A percentile compares a stretch with the other conserved stretches of the same genome.
Evolutionary conservation across 2,329 filamentous ascomycete genomes (phyloP).

Genomic region (Pezicula carpinea): DNA sequence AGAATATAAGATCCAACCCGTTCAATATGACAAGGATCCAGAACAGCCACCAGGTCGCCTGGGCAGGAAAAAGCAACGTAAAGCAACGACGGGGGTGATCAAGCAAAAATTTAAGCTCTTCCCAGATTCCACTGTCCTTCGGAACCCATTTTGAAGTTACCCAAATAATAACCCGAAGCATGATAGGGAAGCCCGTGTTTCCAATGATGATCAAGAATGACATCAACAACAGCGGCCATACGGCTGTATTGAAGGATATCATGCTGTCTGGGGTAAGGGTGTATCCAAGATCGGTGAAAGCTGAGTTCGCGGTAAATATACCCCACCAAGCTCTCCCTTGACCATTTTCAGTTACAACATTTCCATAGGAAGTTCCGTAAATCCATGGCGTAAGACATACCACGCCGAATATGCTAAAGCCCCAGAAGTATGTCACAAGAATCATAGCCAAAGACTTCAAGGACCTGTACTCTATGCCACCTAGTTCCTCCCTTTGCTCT

Average conservation of each 20-base stretch:
- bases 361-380: constrained; percentile 55
- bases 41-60: constrained; percentile 94
- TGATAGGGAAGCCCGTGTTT: constrained; percentile 92
- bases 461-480: constrained; percentile 93
- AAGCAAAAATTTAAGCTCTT: constrained; percentile 84
- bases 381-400: constrained; percentile 80
- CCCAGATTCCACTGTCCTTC: constrained; percentile 67
- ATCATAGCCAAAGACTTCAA: constrained; percentile 80
- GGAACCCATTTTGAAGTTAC: constrained; percentile 62
- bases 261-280: constrained; percentile 92
- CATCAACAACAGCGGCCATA: constrained; percentile 71
- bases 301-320: constrained; percentile 80
- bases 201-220: constrained; percentile 89
- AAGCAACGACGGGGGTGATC: constrained; percentile 96
- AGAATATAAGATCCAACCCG: constrained; percentile 80
- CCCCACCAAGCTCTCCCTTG: constrained; percentile 81
- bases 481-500: constrained; percentile 89
- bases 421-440: constrained; percentile 74
- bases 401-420: constrained; percentile 75
- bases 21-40: constrained; percentile 80
- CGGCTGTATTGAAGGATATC: constrained; percentile 76
- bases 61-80: constrained; percentile 84
- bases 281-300: constrained; percentile 94
- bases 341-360: constrained; percentile 56
- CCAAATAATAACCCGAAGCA: constrained; percentile 95